phyloP scores from a whole-genome alignment of 176 grass and related monocot species.

The Poa annua region DNA sequence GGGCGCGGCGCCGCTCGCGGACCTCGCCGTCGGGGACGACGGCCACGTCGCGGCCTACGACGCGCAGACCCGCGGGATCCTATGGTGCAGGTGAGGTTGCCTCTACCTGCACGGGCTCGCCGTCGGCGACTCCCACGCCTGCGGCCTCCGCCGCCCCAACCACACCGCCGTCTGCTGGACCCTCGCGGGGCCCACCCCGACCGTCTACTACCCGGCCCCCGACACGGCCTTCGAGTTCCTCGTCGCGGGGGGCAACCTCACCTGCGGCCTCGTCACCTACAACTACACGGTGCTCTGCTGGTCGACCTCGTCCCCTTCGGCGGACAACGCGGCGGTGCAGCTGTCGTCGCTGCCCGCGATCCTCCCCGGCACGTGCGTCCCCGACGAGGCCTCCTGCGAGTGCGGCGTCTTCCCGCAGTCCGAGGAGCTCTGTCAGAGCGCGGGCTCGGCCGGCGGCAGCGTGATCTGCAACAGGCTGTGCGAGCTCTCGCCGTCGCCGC shows the following conservation, averaged over 20 bases:
- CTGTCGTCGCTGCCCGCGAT: conserved; percentile 36
- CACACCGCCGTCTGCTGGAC: conserved; percentile 75
- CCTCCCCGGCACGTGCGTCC: conserved; percentile 70
- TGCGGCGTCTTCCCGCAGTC: conserved; percentile 52
- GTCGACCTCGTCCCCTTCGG: neutral
- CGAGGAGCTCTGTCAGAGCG: conserved; percentile 37
- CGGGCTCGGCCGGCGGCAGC: conserved; percentile 3
- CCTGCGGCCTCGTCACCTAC: conserved; percentile 59
- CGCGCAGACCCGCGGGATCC: neutral
- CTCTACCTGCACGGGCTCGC: conserved; percentile 53
- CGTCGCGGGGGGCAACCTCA: conserved; percentile 71
- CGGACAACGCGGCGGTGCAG: neutral
- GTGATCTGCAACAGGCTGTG: conserved; percentile 56
- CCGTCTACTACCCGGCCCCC: conserved; percentile 23
- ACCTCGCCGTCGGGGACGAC: conserved; percentile 65
- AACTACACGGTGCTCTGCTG: conserved; percentile 67
- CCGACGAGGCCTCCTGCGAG: conserved; percentile 12
- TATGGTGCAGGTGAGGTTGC: too few relatives aligned
- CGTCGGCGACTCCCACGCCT: conserved; percentile 69
- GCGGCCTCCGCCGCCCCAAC: conserved; percentile 52
- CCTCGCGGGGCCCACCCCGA: conserved; percentile 1
- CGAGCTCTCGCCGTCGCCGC: neutral
- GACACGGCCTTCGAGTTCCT: conserved; percentile 57
- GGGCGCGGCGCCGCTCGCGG: neutral
- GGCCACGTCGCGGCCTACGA: conserved; percentile 67